phyloP scores from a whole-genome alignment of 495 filamentous ascomycete genomes.

The Astrothelium macrocarpum region DNA sequence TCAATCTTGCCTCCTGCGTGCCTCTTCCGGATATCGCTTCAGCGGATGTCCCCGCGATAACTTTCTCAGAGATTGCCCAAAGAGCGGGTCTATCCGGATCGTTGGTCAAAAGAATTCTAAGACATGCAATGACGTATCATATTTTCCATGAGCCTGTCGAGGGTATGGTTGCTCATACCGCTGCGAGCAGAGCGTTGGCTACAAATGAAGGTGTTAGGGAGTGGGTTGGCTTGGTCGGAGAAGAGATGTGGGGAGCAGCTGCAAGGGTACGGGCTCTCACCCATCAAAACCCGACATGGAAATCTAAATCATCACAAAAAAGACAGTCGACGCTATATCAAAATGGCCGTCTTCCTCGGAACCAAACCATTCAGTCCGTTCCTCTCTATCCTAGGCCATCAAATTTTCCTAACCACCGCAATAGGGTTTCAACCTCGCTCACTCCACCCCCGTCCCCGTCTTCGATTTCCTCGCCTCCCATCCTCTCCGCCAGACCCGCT shows the following conservation, averaged over 20 bases:
- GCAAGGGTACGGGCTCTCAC: not conserved
- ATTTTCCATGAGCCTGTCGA: constrained; percentile 47
- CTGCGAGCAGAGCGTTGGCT: constrained; percentile 20
- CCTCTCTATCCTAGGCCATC: not conserved
- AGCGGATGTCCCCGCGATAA: not conserved
- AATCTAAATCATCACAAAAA: not conserved
- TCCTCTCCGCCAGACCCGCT: not conserved
- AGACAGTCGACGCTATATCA: constrained; percentile 6
- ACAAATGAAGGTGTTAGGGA: not conserved
- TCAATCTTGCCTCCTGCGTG: not conserved
- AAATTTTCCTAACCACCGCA: not conserved
- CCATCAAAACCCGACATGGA: not conserved
- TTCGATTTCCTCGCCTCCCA: not conserved
- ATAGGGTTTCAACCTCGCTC: not conserved
- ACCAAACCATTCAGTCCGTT: not conserved
- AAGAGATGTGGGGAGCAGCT: constrained; percentile 9
- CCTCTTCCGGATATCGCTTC: not conserved
- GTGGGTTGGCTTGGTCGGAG: constrained; percentile 3
- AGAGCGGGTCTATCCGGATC: not conserved
- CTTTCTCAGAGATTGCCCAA: not conserved
- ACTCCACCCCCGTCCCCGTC: not conserved
- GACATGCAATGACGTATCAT: constrained; percentile 45
- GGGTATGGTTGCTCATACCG: constrained; percentile 45
- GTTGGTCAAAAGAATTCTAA: constrained; percentile 28
- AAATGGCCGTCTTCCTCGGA: constrained; percentile 6